Conservation (phyloP, 2,329 filamentous ascomycete species). For the Waltergamsia citrina region DNA sequence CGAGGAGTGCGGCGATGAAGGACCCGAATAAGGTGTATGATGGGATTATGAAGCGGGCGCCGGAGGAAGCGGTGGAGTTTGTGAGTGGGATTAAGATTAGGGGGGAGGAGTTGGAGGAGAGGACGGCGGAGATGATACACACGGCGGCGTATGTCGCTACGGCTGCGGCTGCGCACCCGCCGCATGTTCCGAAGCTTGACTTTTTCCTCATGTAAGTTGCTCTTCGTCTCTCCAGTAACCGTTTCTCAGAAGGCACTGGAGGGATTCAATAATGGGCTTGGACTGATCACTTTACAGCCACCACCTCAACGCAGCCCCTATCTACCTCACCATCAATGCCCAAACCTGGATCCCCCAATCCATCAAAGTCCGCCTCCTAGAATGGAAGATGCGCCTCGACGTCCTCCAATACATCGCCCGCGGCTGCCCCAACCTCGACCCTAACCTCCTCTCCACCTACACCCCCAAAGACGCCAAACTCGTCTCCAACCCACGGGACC, state of each 20-base stretch:
- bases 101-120: constrained; percentile 45
- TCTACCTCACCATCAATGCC: constrained; percentile 61
- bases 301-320: constrained; percentile 59
- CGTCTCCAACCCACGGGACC: constrained; percentile 33
- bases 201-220: constrained; percentile 57
- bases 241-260: not conserved
- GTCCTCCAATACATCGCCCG: constrained; percentile 65
- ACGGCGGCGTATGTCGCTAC: constrained; percentile 39
- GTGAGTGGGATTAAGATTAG: constrained; percentile 49
- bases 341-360: constrained; percentile 49
- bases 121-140: constrained; percentile 58
- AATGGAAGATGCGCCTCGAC: constrained; percentile 74
- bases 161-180: constrained; percentile 50
- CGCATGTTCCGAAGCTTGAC: constrained; percentile 64
- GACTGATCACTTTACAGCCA: constrained; percentile 44
- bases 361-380: constrained; percentile 60
- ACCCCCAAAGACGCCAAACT: constrained; percentile 34
- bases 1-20: constrained; percentile 30
- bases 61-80: constrained; percentile 51
- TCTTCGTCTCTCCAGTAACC: not conserved
- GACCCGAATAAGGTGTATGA: constrained; percentile 59
- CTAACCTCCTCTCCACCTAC: constrained; percentile 53
- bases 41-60: constrained; percentile 55
- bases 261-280: too few relatives aligned
- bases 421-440: constrained; percentile 47